Evolutionary conservation across 1,284 basidiomycete genomes (phyloP).

Genomic region (Golubevia sp.): DNA sequence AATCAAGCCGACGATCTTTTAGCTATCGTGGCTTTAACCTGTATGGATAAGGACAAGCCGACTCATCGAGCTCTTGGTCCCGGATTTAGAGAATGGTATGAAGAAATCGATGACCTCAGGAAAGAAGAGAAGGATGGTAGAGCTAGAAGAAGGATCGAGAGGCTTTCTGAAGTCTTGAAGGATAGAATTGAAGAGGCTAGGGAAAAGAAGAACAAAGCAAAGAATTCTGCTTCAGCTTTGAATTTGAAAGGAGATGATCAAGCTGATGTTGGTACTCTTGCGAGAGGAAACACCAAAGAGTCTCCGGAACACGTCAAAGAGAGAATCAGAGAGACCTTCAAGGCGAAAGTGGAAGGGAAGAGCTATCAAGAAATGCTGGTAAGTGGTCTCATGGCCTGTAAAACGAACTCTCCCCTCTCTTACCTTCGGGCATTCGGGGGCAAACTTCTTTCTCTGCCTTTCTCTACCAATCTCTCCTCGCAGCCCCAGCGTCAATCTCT

Average conservation of each 20-base stretch:
- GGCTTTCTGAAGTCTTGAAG: conserved; percentile 31
- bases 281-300: conserved; percentile 14
- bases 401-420: too few species aligned
- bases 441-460: background rate
- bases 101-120: conserved; percentile 41
- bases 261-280: conserved; percentile 32
- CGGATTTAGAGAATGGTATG: conserved; percentile 54
- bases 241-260: conserved; percentile 12
- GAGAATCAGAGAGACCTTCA: conserved; percentile 18
- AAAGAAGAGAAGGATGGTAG: conserved; percentile 32
- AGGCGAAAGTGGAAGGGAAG: background rate
- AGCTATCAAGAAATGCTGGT: conserved; percentile 50
- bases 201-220: conserved; percentile 28
- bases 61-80: conserved; percentile 33
- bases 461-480: background rate
- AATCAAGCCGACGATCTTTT: conserved; percentile 50
- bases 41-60: conserved; percentile 45
- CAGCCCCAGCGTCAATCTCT: conserved; percentile 40
- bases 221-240: conserved; percentile 14
- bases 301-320: conserved; percentile 25
- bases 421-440: too few species aligned
- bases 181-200: conserved; percentile 27
- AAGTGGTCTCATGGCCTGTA: too few species aligned
- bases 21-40: conserved; percentile 50
- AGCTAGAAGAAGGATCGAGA: conserved; percentile 28